Evolutionary conservation across 805 yeast species (phyloP), one percentile per base, ranked within the genome.

Genomic region (Metschnikowia aberdeeniae): DNA sequence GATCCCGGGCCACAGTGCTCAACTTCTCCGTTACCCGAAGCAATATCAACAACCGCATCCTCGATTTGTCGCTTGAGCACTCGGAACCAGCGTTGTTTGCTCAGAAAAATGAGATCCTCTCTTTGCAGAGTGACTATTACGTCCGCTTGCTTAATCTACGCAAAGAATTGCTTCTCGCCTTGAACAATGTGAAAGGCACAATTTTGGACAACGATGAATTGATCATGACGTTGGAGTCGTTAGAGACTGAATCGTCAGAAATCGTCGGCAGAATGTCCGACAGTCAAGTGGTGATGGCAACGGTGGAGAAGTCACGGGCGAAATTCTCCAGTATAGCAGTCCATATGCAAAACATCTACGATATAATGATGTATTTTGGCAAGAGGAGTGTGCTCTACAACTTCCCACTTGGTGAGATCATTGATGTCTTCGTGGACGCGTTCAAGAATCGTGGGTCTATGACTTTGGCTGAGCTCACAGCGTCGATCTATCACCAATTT

Each of bases 11-110:
- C 9, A 68, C 82, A 3, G 57, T 81, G 9, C 69, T 87, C 14
- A 87, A 88, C 61, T 92, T 84, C 61, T 74, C 89, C 0, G 67
- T 86, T n/a, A 85, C 96, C 0, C 70, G 76, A 34, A 77, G 81
- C 37, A 81, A 83, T 37, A 64, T 90, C 40, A 82, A 84, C 46
- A 72, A 75, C 26, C 83, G 83, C 51, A 71, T 86, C 0, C 63
- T 87, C 45, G 79, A 84, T 49, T 61, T 75, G 42, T 68, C 86
- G 0, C 63, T 92, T 33, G 61, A 67, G 27, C 62, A 67, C 9
- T 77, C 78, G 48, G 69, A 74, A 24, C 96, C 97, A 0, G 92
- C 83, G 7, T 61, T 87, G 6, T 89, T 85, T 42, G 52, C 55
- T 4, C 75, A 81, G 55, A 70, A 90, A 45, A 51, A 65, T 1